These are phyloP conservation scores for Rostrohypoxylon terebratum DNA, from an alignment of 495 filamentous ascomycete species.

Conservation along the genomic window DNA sequence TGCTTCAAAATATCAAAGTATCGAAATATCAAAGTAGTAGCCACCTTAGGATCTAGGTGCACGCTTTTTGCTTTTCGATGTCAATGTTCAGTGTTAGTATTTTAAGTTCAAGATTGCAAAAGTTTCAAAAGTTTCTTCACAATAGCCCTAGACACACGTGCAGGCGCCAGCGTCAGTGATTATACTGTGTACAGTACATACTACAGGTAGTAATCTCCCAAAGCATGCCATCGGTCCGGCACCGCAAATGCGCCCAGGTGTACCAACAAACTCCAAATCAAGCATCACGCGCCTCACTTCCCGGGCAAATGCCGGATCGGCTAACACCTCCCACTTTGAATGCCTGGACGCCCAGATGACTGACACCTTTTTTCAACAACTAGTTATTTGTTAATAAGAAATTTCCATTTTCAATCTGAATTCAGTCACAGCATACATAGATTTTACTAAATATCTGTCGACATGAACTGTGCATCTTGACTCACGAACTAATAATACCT, in stretches of 20 bases:
- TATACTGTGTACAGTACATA: background rate
- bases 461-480: too few relatives aligned
- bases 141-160: too few relatives aligned
- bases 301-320: background rate
- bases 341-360: background rate
- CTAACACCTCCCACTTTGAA: background rate
- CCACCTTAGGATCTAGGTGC: too few relatives aligned
- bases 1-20: too few relatives aligned
- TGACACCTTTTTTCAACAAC: background rate
- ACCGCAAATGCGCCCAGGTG: background rate
- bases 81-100: too few relatives aligned
- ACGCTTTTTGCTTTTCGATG: too few relatives aligned
- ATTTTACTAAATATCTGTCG: too few relatives aligned
- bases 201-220: background rate
- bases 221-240: background rate
- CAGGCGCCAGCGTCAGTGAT: too few relatives aligned
- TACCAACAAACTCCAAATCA: conserved; percentile 1
- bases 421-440: background rate
- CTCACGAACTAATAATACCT: background rate
- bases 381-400: background rate
- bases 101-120: too few relatives aligned
- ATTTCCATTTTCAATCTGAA: background rate
- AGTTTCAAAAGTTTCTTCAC: too few relatives aligned
- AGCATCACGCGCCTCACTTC: background rate
- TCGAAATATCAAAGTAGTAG: too few relatives aligned